Evolutionary conservation across 2,329 filamentous ascomycete genomes (phyloP), one percentile per base, ranked within the genome.

Genomic region (Cryphonectria radicalis): DNA sequence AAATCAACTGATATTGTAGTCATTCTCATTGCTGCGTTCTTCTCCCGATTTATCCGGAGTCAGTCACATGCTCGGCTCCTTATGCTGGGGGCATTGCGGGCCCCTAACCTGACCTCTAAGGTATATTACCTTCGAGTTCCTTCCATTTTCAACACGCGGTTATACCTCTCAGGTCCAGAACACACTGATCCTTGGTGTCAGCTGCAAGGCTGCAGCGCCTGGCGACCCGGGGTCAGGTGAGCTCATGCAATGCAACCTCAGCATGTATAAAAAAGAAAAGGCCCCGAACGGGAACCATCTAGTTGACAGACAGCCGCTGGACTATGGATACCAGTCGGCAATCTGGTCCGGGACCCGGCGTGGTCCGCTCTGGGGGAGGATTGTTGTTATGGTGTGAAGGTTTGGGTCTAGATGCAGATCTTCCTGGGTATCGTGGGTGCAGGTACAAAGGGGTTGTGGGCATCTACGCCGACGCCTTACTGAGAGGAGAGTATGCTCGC

Each of bases 241-340:
- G n/a, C 43, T 46, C 43, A 43, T 50, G 19, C 63, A 50, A 53
- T 65, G 63, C 63, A 65, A 65, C 63, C 63, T 53, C 63, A 53
- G 13, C 25, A 28, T 8, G 13, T n/a, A 35, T 8, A 32, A 5
- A 11, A 11, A 4, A 22, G 19, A 40, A 40, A 40, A 11, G 37
- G 10, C 35, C 37, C 11, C 32, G 17, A 63, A n/a, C 14, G 22
- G 32, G 22, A 25, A 22, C 25, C 62, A 63, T 40, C 25, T 11
- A 40, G 37, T 57, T n/a, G 53, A 14, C 53, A 57, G 25, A 57
- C 13, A 40, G 59, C 32, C 7, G 32, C 35, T 62, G 14, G 32
- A 32, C 17, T 19, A 62, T 40, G 59, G 59, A 32, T n/a, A n/a
- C 59, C 22, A 40, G 17, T 22, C 28, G 32, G 59, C 28, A 37